A percentile compares a stretch with the other conserved stretches of the same genome.
phyloP scores from a whole-genome alignment of 768 basidiomycete genomes.

The Tulasnella sp. region DNA sequence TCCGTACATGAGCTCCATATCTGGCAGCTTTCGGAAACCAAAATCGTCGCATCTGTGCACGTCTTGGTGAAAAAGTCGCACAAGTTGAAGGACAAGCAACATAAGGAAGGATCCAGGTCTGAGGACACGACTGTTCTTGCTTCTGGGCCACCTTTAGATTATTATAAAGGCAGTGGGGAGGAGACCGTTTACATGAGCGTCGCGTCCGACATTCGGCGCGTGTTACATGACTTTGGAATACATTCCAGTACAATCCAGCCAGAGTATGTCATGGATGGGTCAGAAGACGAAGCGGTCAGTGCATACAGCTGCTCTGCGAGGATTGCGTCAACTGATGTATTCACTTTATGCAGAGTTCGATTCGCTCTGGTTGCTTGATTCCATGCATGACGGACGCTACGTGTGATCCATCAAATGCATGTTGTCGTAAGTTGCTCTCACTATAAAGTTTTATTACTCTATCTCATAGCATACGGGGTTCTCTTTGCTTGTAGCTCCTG shows the following conservation, averaged over 20 bases:
- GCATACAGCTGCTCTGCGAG: too few relatives aligned
- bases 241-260: conserved; percentile 94
- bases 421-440: conserved; percentile 35
- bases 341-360: conserved; percentile 34
- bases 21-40: conserved; percentile 94
- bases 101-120: background rate
- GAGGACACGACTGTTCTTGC: background rate
- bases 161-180: conserved; percentile 30
- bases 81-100: background rate
- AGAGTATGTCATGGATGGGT: conserved; percentile 34
- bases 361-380: conserved; percentile 56
- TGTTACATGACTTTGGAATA: conserved; percentile 82
- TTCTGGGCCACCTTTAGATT: background rate
- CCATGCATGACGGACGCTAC: conserved; percentile 57
- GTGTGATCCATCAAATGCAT: conserved; percentile 66
- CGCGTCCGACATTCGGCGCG: conserved; percentile 70
- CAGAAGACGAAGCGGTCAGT: conserved; percentile 5
- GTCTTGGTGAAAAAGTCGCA: conserved; percentile 46
- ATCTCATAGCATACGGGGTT: too few relatives aligned
- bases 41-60: conserved; percentile 92
- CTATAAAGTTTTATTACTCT: background rate
- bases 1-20: conserved; percentile 92
- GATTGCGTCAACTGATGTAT: too few relatives aligned
- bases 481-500: too few relatives aligned
- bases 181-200: conserved; percentile 86